These are phyloP conservation scores for Jamesozyma spencerorum DNA, from an alignment of 805 yeast genomes.

Conservation along the genomic window DNA sequence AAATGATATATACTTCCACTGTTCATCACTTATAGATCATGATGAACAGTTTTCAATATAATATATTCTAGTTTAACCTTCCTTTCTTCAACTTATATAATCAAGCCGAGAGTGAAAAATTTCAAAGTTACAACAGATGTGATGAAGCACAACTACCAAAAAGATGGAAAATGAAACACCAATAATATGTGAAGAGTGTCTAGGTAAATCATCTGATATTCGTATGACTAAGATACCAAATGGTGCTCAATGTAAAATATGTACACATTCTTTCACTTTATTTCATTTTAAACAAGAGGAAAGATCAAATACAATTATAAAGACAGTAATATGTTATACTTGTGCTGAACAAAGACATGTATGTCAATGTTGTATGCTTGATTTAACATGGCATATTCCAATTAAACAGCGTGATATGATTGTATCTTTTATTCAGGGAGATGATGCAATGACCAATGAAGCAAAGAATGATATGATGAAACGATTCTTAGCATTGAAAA, in stretches of 20 bases:
- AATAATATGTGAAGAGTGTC: conserved; percentile 56
- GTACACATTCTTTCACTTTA: conserved; percentile 77
- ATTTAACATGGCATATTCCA: conserved; percentile 74
- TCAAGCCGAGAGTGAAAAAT: no score
- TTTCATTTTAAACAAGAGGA: conserved; percentile 44
- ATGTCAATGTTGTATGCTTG: conserved; percentile 83
- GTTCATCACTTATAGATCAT: no score
- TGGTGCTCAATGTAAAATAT: conserved; percentile 78
- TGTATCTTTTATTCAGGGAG: conserved; percentile 56
- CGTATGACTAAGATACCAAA: conserved; percentile 59
- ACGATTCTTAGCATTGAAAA: conserved; percentile 42
- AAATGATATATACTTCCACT: no score
- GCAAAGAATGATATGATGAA: conserved; percentile 46
- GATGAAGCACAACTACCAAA: no score
- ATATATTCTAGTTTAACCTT: no score
- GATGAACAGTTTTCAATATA: no score
- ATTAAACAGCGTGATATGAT: conserved; percentile 72
- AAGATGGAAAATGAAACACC: conserved; percentile 5
- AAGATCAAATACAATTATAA: conserved; percentile 35
- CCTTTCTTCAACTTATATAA: no score
- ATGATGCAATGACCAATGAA: conserved; percentile 30
- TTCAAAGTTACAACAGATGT: no score
- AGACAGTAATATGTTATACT: conserved; percentile 65
- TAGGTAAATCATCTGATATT: conserved; percentile 38
- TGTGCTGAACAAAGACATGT: conserved; percentile 75